Conservation (phyloP, 768 basidiomycete species). For the Ramaria sp. region DNA sequence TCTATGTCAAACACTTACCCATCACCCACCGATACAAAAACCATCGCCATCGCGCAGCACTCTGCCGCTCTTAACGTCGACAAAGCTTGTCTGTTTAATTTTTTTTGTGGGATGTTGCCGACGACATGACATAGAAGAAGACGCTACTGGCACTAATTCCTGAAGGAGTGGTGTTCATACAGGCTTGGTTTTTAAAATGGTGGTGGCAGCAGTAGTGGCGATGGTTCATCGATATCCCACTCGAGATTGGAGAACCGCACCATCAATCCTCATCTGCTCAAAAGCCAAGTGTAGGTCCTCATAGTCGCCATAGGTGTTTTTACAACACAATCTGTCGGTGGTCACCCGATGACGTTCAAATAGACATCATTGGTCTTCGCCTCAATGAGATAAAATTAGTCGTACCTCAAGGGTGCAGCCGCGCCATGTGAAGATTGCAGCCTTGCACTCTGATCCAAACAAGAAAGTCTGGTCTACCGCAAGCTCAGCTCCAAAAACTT, state of each 20-base stretch:
- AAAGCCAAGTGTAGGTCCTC: conserved; percentile 87
- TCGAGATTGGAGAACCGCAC: conserved; percentile 47
- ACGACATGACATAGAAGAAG: no score
- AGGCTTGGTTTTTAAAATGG: no score
- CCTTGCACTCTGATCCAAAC: conserved; percentile 80
- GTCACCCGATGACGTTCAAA: conserved; percentile 67
- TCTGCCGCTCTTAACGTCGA: no score
- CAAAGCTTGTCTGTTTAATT: no score
- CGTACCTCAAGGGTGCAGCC: conserved; percentile 91
- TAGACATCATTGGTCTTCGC: conserved; percentile 6
- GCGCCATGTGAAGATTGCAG: conserved; percentile 82
- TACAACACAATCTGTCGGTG: conserved; percentile 85
- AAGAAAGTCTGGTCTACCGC: conserved; percentile 68
- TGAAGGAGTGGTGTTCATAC: no score
- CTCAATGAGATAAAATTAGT: conserved; percentile 17
- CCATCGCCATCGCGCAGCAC: no score
- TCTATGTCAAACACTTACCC: no score
- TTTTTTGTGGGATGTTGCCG: no score
- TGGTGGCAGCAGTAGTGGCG: no score
- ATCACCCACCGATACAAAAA: no score
- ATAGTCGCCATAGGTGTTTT: conserved; percentile 84
- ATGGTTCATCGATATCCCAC: no score
- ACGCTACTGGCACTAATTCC: no score
- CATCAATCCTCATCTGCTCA: conserved; percentile 80
- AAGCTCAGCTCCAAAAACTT: conserved; percentile 84